These are phyloP conservation scores for Lotus japonicus DNA, from an alignment of 306 rosid species.

Conservation along the genomic window DNA sequence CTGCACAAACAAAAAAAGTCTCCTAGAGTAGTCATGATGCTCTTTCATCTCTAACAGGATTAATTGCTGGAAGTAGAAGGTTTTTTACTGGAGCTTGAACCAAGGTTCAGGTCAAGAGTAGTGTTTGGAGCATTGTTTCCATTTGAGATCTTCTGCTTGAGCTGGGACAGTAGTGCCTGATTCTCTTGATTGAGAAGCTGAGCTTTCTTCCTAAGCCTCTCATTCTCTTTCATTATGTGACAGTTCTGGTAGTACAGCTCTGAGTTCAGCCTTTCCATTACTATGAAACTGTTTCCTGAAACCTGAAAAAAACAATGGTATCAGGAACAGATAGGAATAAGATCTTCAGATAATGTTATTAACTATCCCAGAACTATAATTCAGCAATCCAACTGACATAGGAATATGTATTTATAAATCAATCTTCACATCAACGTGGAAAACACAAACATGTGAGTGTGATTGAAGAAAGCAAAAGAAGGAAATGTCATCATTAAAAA, in stretches of 20 bases:
- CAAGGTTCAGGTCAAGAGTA: conserved; percentile 55
- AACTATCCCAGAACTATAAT: background rate
- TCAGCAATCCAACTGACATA: background rate
- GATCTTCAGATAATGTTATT: conserved; percentile 6
- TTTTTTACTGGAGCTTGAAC: conserved; percentile 44
- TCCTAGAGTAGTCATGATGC: conserved; percentile 51
- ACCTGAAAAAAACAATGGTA: conserved; percentile 19
- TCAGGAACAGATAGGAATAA: background rate
- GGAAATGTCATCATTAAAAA: conserved; percentile 1
- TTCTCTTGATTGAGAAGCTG: conserved; percentile 89
- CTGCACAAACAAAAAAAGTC: conserved; percentile 33
- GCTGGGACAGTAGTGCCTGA: conserved; percentile 75
- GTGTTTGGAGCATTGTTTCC: conserved; percentile 38
- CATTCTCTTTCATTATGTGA: conserved; percentile 90
- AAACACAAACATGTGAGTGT: background rate
- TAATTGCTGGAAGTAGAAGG: conserved; percentile 56
- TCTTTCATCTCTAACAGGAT: conserved; percentile 15
- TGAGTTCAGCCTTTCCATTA: conserved; percentile 90
- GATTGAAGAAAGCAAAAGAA: conserved; percentile 16
- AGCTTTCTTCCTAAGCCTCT: conserved; percentile 88
- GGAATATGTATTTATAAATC: background rate
- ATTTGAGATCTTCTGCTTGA: conserved; percentile 70
- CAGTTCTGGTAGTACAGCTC: conserved; percentile 81
- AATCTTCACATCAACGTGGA: conserved; percentile 6
- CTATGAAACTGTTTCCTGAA: background rate